Evolutionary conservation across 495 filamentous ascomycete species (phyloP), one percentile per base, ranked within the genome.

Genomic region (Penicillium macrosclerotiorum): DNA sequence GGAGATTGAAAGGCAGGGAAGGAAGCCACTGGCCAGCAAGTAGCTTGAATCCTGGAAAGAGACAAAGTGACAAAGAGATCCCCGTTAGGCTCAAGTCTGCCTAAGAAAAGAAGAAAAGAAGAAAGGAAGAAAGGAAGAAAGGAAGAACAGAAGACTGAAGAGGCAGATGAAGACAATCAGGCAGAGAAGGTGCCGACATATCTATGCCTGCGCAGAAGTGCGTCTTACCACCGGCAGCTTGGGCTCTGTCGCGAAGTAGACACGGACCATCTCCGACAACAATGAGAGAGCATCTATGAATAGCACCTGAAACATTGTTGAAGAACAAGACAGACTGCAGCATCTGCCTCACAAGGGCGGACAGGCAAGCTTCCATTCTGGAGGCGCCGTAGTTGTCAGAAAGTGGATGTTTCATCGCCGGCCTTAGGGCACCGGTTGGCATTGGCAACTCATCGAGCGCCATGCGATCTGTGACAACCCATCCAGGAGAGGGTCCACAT

Each of bases 11-110:
- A 57, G 58, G 64, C 60, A 51, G 40, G 56, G 56, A 59, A 59
- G 54, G 56, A 62, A 63, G 64, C 44, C 23, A 51, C 63, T 59
- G 64, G 41, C 70, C 68, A 68, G 65, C 62, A 69, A 63, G 51
- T 56, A 44, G 56, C 52, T 42, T 51, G 49, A 49, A 44, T 60
- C 38, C 44, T 45, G 49, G 48, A 38, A 61, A 54, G 38, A 47
- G 41, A 29, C 24, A 51, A 67, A 52, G 51, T 52, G 38, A 56
- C 36, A 57, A 56, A 47, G 20, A 56, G 51, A 58, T n/a, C n/a
- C n/a, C n/a, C n/a, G n/a, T n/a, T n/a, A n/a, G n/a, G 51, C 45
- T 51, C 51, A 55, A 51, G 45, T 53, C 52, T n/a, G n/a, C n/a
- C n/a, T n/a, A 50, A 54, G 40, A 26, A 49, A 37, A 23, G 35